phyloP scores from a whole-genome alignment of 2,329 filamentous ascomycete genomes.

The Penicillium thymicola region DNA sequence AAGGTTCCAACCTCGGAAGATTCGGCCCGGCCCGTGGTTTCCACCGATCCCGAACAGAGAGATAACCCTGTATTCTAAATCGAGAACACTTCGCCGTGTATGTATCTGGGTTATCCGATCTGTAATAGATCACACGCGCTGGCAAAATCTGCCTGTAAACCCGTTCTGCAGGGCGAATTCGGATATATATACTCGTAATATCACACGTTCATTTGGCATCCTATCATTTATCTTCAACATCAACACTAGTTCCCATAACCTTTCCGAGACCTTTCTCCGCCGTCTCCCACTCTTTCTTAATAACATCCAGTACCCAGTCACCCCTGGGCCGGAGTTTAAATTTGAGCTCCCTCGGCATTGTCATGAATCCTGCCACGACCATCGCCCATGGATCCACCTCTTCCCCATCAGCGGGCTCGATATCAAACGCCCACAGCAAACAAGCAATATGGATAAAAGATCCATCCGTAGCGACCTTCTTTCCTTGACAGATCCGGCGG shows the following conservation, averaged over 20 bases:
- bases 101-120: background rate
- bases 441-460: constrained; percentile 21
- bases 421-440: constrained; percentile 25
- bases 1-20: no score
- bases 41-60: no score
- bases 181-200: background rate
- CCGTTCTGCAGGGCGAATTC: no score
- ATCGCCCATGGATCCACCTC: constrained; percentile 23
- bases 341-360: constrained; percentile 17
- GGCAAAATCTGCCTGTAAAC: background rate
- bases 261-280: constrained; percentile 16
- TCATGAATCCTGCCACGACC: constrained; percentile 26
- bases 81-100: background rate
- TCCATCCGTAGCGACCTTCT: constrained; percentile 21
- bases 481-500: constrained; percentile 23
- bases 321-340: constrained; percentile 21
- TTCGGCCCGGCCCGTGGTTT: no score
- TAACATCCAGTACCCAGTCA: constrained; percentile 13
- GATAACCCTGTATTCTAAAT: no score
- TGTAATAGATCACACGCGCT: background rate
- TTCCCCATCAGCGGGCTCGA: constrained; percentile 12
- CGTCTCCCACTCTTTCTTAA: constrained; percentile 17
- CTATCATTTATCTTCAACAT: constrained; percentile 15
- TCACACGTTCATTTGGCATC: background rate
- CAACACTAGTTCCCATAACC: constrained; percentile 15